phyloP scores from a whole-genome alignment of 2,329 filamentous ascomycete species.

The Plenodomus biglobosus region DNA sequence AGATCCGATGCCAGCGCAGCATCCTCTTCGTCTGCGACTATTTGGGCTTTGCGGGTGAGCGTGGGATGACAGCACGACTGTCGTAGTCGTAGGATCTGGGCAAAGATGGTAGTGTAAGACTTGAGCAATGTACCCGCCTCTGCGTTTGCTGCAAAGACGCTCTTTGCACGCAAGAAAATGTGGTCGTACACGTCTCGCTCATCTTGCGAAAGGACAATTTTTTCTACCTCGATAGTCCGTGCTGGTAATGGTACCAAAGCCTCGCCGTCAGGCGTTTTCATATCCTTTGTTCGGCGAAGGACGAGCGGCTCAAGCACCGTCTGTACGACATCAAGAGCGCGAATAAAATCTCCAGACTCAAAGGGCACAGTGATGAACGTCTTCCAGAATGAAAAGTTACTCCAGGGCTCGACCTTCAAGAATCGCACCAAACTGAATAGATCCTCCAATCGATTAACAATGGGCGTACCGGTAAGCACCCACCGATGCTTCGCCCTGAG shows the following conservation, averaged over 20 bases:
- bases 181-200: constrained; percentile 92
- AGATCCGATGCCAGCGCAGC: constrained; percentile 76
- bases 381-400: constrained; percentile 98
- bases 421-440: constrained; percentile 92
- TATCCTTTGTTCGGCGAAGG: constrained; percentile 91
- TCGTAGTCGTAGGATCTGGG: constrained; percentile 87
- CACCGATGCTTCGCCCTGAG: constrained; percentile 83
- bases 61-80: constrained; percentile 94
- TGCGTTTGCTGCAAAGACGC: constrained; percentile 80
- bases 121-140: constrained; percentile 93
- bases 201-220: constrained; percentile 79
- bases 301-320: constrained; percentile 96
- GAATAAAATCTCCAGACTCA: constrained; percentile 90
- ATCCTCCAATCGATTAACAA: constrained; percentile 94
- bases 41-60: constrained; percentile 78
- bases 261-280: constrained; percentile 89
- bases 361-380: constrained; percentile 98
- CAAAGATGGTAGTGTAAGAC: constrained; percentile 95
- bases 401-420: constrained; percentile 93
- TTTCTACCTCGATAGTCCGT: constrained; percentile 80
- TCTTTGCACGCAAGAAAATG: constrained; percentile 80
- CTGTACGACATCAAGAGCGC: constrained; percentile 93
- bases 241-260: constrained; percentile 79
- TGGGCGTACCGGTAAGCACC: constrained; percentile 92
- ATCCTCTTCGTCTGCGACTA: constrained; percentile 86